Evolutionary conservation across 2,329 filamentous ascomycete species (phyloP).

Genomic region (Cercospora canescens): DNA sequence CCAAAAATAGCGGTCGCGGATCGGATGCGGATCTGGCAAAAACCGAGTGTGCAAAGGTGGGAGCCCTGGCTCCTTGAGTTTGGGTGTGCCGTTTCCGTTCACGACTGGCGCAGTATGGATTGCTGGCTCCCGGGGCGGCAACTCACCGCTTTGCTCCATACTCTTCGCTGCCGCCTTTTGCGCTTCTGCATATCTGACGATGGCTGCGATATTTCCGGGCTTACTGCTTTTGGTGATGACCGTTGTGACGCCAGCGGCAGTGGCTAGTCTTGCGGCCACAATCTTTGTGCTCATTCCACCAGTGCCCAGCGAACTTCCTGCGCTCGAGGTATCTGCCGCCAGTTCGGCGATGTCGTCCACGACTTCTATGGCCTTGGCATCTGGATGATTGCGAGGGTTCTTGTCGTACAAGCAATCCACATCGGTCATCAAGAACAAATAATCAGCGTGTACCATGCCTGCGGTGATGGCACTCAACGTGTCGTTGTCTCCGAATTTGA

Average conservation of each 20-base stretch:
- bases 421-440: constrained; percentile 97
- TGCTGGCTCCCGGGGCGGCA: constrained; percentile 17
- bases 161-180: constrained; percentile 45
- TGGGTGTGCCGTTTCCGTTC: constrained; percentile 31
- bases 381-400: constrained; percentile 81
- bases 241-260: constrained; percentile 91
- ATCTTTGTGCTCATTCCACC: constrained; percentile 99
- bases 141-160: constrained; percentile 29
- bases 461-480: constrained; percentile 95
- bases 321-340: constrained; percentile 85
- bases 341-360: constrained; percentile 84
- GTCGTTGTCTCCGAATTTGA: constrained; percentile 99
- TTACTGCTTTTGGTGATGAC: constrained; percentile 93
- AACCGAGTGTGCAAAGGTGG: constrained; percentile 85
- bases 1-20: constrained; percentile 96
- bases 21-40: constrained; percentile 77
- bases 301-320: constrained; percentile 85
- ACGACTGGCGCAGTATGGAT: constrained; percentile 29
- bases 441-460: constrained; percentile 94
- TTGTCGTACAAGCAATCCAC: constrained; percentile 97
- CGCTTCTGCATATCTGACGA: constrained; percentile 77
- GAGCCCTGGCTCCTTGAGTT: constrained; percentile 33
- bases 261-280: constrained; percentile 85
- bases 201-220: constrained; percentile 85
- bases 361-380: constrained; percentile 87